Conservation (phyloP, 805 yeast species). For the Lipomyces yamanashiensis region DNA sequence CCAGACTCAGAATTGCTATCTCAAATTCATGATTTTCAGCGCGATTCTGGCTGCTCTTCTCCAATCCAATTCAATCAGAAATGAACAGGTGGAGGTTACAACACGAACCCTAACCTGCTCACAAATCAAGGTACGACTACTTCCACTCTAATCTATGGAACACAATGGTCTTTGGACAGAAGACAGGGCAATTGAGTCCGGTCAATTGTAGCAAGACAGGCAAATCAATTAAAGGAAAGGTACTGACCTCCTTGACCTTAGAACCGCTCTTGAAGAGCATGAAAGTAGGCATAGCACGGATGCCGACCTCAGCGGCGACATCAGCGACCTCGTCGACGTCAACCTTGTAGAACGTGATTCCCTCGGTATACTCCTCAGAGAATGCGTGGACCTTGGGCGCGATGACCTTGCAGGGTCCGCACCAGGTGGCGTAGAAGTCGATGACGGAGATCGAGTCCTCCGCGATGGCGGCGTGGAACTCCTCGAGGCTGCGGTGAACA, state of each 20-base stretch:
- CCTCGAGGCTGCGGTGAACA: conserved; percentile 45
- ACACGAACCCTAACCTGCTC: conserved; percentile 12
- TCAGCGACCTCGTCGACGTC: conserved; percentile 85
- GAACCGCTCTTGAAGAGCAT: conserved; percentile 82
- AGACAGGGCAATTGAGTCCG: not conserved
- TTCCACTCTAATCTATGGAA: not conserved
- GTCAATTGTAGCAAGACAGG: conserved; percentile 9
- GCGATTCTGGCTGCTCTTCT: not conserved
- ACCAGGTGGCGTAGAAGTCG: conserved; percentile 97
- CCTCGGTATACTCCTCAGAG: conserved; percentile 55
- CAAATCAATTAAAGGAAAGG: conserved; percentile 56
- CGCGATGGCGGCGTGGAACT: conserved; percentile 69
- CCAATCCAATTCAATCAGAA: not conserved
- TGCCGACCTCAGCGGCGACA: conserved; percentile 71
- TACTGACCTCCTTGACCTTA: conserved; percentile 61
- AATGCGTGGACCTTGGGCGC: conserved; percentile 91
- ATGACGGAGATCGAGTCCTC: conserved; percentile 80
- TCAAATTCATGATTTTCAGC: too few relatives aligned
- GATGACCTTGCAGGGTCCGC: conserved; percentile 98
- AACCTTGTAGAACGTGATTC: conserved; percentile 80
- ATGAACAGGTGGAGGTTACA: not conserved
- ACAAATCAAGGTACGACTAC: conserved; percentile 2
- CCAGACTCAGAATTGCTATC: too few relatives aligned
- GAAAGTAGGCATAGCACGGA: conserved; percentile 69
- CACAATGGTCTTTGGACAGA: not conserved